A percentile compares a stretch with the other conserved stretches of the same genome.
Conservation (phyloP, 148 eudicot species). For the Selenicereus undatus region DNA sequence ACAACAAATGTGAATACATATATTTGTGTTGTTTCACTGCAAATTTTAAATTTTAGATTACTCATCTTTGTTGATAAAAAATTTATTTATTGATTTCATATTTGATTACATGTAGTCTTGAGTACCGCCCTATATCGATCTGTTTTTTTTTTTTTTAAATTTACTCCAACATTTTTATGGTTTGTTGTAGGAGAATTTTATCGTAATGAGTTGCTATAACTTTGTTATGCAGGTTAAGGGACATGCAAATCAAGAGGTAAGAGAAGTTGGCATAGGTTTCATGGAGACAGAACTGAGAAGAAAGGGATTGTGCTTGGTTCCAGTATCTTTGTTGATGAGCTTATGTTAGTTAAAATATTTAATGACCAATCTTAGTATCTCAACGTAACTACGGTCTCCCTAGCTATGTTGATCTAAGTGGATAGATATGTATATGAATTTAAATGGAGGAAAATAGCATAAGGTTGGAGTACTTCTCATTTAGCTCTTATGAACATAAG, state of each 20-base stretch:
- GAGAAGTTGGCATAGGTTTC: conserved; percentile 16
- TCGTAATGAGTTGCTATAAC: neutral
- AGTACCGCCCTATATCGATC: too few relatives aligned
- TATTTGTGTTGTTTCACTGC: neutral
- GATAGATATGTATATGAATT: neutral
- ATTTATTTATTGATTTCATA: too few relatives aligned
- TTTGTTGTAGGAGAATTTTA: too few relatives aligned
- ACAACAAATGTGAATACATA: neutral
- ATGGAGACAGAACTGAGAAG: conserved; percentile 41
- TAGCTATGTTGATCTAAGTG: neutral
- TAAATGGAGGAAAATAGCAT: neutral
- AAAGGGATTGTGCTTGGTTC: conserved; percentile 58
- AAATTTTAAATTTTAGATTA: neutral
- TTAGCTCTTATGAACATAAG: neutral
- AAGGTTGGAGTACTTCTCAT: neutral
- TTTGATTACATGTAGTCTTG: too few relatives aligned
- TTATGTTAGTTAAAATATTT: conserved; percentile 20
- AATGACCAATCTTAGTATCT: neutral
- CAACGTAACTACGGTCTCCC: neutral
- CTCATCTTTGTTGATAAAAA: too few relatives aligned
- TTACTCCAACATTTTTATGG: too few relatives aligned
- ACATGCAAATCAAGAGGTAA: neutral
- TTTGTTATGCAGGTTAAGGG: conserved; percentile 21
- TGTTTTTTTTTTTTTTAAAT: too few relatives aligned
- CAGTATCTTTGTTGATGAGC: conserved; percentile 36